Evolutionary conservation across 169 alveolate species (phyloP).

Genomic region (Plasmodium gaboni): DNA sequence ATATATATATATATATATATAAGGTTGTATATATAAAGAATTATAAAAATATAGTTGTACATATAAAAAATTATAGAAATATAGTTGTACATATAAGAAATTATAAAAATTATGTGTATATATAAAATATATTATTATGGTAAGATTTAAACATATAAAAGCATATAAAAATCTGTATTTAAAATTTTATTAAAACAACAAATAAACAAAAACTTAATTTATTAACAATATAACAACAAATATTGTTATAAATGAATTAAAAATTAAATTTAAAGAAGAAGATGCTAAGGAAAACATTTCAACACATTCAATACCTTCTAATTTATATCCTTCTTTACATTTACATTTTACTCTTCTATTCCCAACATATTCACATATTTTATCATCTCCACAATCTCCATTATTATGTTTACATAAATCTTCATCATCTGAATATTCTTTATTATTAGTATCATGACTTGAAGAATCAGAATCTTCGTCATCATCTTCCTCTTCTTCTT

Average conservation of each 20-base stretch:
- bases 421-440: not conserved
- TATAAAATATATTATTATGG: too few relatives aligned
- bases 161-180: too few relatives aligned
- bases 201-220: slow-evolving; percentile 16
- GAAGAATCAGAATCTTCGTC: slow-evolving; percentile 8
- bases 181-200: not conserved
- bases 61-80: too few relatives aligned
- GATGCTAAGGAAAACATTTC: slow-evolving; percentile 4
- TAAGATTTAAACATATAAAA: too few relatives aligned
- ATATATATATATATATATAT: too few relatives aligned
- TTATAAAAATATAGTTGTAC: too few relatives aligned
- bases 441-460: too few relatives aligned
- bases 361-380: slow-evolving; percentile 49
- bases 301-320: slow-evolving; percentile 27
- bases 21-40: too few relatives aligned
- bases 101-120: too few relatives aligned
- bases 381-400: slow-evolving; percentile 67
- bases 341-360: slow-evolving; percentile 18
- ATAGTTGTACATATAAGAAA: too few relatives aligned
- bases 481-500: slow-evolving; percentile 8
- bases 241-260: slow-evolving; percentile 9
- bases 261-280: slow-evolving; percentile 27
- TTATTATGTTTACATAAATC: slow-evolving; percentile 19
- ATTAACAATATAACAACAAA: slow-evolving; percentile 14
- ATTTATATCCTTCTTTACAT: slow-evolving; percentile 55